Evolutionary conservation across 176 grass and related monocot species (phyloP).

Genomic region (Tuctoria greenei): DNA sequence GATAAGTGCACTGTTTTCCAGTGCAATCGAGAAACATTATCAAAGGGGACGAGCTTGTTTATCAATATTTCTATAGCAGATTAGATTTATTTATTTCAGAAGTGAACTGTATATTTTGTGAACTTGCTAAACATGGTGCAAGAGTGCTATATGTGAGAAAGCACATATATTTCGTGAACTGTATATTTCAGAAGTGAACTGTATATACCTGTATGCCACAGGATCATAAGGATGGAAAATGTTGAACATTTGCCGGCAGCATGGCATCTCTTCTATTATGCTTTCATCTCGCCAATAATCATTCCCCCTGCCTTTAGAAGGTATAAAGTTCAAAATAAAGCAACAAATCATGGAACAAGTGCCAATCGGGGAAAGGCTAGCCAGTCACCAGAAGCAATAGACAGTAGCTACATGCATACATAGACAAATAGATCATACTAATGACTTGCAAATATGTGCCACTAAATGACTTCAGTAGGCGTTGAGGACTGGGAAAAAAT

Average conservation of each 20-base stretch:
- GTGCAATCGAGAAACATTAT: slow-evolving; percentile 32
- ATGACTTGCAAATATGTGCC: slow-evolving; percentile 23
- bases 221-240: slow-evolving; percentile 99
- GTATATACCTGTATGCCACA: slow-evolving; percentile 86
- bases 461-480: not conserved
- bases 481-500: not conserved
- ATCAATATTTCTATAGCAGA: slow-evolving; percentile 25
- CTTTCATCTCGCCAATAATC: slow-evolving; percentile 92
- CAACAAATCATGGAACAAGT: slow-evolving; percentile 12
- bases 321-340: slow-evolving; percentile 35
- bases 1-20: slow-evolving; percentile 40
- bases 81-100: not conserved
- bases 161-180: too few species aligned
- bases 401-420: not conserved
- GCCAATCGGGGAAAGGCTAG: not conserved
- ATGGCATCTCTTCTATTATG: slow-evolving; percentile 91
- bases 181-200: too few species aligned
- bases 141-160: slow-evolving; percentile 10
- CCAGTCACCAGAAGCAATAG: not conserved
- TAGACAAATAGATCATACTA: slow-evolving; percentile 26
- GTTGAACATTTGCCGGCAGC: slow-evolving; percentile 92
- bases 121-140: slow-evolving; percentile 5
- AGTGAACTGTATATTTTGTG: slow-evolving; percentile 18
- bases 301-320: slow-evolving; percentile 69
- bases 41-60: slow-evolving; percentile 6